Evolutionary conservation across 139 green algal genomes (phyloP).

Genomic region (Chlorella vulgaris): DNA sequence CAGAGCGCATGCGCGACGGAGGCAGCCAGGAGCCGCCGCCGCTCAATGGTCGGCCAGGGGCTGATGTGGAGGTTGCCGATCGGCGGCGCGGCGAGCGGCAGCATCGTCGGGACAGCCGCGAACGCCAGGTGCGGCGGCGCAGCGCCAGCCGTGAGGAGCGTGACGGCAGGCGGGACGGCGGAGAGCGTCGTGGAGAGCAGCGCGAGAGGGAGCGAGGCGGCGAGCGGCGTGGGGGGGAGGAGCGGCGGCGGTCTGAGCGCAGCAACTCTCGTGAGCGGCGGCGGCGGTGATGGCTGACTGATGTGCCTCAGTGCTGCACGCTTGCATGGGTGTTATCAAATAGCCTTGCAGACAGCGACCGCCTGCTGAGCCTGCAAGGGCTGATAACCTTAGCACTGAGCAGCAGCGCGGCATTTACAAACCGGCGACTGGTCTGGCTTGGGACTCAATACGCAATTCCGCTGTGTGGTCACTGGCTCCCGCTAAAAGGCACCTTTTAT

Average conservation of each 20-base stretch:
- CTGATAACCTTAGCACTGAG: too few species aligned
- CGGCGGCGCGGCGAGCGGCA: constrained; percentile 19
- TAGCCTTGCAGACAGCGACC: too few species aligned
- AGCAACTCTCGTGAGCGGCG: constrained; percentile 13
- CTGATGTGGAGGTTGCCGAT: background rate
- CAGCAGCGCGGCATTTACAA: too few species aligned
- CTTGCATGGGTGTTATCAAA: too few species aligned
- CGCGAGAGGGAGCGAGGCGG: background rate
- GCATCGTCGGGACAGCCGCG: background rate
- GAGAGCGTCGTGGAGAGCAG: background rate
- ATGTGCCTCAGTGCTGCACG: too few species aligned
- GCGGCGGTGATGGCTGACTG: constrained; percentile 8
- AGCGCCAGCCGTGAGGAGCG: background rate
- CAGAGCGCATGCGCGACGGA: background rate
- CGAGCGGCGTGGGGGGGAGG: background rate
- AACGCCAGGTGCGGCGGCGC: background rate
- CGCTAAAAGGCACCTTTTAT: too few species aligned
- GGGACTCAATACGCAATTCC: too few species aligned
- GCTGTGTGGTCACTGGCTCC: too few species aligned
- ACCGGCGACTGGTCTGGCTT: too few species aligned
- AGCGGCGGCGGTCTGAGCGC: background rate
- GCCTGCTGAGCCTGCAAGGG: too few species aligned
- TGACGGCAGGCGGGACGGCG: background rate
- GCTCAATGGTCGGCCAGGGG: background rate
- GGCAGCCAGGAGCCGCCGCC: background rate